Evolutionary conservation across 352 stramenopile genomes (phyloP), one percentile per base, ranked within the genome.

Genomic region (Phytophthora palmivora): DNA sequence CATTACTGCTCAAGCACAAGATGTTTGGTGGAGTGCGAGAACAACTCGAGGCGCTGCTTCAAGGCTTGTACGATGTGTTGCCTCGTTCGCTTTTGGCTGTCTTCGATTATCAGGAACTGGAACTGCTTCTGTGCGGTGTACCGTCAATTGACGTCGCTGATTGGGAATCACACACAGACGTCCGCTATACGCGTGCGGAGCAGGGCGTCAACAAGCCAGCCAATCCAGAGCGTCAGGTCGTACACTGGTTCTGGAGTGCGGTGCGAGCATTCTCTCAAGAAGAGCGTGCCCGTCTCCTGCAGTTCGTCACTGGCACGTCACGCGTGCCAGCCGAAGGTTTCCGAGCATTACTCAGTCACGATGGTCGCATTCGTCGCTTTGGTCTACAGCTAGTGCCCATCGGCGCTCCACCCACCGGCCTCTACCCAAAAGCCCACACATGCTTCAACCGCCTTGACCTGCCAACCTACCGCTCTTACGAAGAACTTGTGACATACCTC

Each of bases 321-420:
- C 85, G 89, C 7, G 87, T 97, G 0, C 97, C 97, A 5, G 87
- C 99, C 24, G 90, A 98, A 67, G 97, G 98, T 15, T 99, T 99
- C 79, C 91, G 92, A 62, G 83, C 78, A 14, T 44, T 93, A 30
- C 60, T 93, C 9, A 91, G 84, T 53, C 85, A 91, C 59, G 86
- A 93, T 47, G 86, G 86, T 3, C 81, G 84, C 6, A 79, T 95
- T 9, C 94, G 97, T 62, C 97, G 97, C 45, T 99, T 99, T 67
- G 97, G 88, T 51, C 98, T 99, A 47, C 95, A 99, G 67, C 91
- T 98, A 50, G 87, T 93, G 63, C n/a, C 88, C 66, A 75, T 94
- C 68, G 82, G 92, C 11, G 54, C 78, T 5, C 80, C 84, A n/a
- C 82, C 82, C 15, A 76, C 82, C 1, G 84, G 82, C 0, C 42